Evolutionary conservation across 352 stramenopile genomes (phyloP).

Genomic region (Globisporangium parvum): DNA sequence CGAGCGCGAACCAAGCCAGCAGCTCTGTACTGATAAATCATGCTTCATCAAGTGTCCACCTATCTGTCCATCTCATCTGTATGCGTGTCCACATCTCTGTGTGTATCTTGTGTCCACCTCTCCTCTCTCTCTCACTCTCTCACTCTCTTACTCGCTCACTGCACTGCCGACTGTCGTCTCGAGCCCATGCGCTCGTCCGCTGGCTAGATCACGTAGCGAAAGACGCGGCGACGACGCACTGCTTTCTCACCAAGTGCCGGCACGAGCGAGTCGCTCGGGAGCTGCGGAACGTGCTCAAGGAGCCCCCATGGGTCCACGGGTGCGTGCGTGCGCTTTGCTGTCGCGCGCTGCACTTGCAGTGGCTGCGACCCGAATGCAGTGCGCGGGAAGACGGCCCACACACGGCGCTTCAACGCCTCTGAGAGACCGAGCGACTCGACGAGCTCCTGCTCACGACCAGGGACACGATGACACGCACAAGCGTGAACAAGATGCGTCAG

Average conservation of each 20-base stretch:
- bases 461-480: constrained; percentile 8
- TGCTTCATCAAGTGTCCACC: no score
- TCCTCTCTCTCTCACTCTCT: no score
- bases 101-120: no score
- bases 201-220: constrained; percentile 36
- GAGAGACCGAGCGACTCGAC: constrained; percentile 58
- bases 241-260: constrained; percentile 29
- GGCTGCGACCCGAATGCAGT: constrained; percentile 25
- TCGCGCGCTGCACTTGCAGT: constrained; percentile 15
- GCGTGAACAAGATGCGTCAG: neutral
- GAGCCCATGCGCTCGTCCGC: no score
- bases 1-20: no score
- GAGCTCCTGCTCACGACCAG: constrained; percentile 37
- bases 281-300: constrained; percentile 58
- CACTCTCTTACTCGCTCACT: no score
- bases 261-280: constrained; percentile 63
- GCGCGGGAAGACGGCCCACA: constrained; percentile 69
- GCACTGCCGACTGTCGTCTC: no score
- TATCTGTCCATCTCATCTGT: no score
- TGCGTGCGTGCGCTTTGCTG: constrained; percentile 18
- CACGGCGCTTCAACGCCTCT: constrained; percentile 44
- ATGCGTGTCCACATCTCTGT: no score
- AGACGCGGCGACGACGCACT: constrained; percentile 61
- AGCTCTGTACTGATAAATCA: no score
- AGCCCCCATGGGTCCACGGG: constrained; percentile 73